These are phyloP conservation scores for Mytilinidion resinicola DNA, from an alignment of 495 filamentous ascomycete species.

Conservation along the genomic window DNA sequence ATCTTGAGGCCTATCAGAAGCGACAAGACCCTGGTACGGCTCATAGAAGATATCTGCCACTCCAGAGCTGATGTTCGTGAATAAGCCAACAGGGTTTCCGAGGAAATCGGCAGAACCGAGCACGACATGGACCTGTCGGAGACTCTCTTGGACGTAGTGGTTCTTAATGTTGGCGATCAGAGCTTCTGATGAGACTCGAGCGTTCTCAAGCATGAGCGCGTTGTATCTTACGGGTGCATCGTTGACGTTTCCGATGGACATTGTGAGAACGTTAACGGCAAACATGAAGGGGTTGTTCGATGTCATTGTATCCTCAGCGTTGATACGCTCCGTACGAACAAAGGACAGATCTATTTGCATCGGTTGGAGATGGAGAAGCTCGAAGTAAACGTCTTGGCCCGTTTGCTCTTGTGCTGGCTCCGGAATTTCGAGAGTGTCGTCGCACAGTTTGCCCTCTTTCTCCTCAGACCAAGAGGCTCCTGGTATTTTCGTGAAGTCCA, in stretches of 20 bases:
- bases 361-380: conserved; percentile 90
- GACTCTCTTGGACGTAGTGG: conserved; percentile 90
- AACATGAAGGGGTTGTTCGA: conserved; percentile 94
- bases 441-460: conserved; percentile 77
- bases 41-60: conserved; percentile 98
- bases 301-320: conserved; percentile 84
- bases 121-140: conserved; percentile 95
- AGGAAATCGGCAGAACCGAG: conserved; percentile 95
- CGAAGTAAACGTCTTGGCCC: conserved; percentile 94
- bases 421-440: conserved; percentile 83
- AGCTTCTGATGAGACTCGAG: conserved; percentile 78
- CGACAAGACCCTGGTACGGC: conserved; percentile 93
- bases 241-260: conserved; percentile 98
- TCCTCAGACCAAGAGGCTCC: conserved; percentile 87
- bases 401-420: conserved; percentile 78
- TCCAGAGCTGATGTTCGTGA: conserved; percentile 96
- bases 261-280: conserved; percentile 94
- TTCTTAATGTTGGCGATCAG: conserved; percentile 77
- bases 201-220: conserved; percentile 90
- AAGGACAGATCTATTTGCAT: conserved; percentile 98
- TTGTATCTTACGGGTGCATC: conserved; percentile 92
- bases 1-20: conserved; percentile 91
- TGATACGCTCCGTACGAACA: conserved; percentile 92
- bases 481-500: conserved; percentile 92
- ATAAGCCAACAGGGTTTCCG: conserved; percentile 95